Base-by-base conservation (phyloP, 202 grass and related monocot species). In the Dendrocalamus latiflorus region DNA sequence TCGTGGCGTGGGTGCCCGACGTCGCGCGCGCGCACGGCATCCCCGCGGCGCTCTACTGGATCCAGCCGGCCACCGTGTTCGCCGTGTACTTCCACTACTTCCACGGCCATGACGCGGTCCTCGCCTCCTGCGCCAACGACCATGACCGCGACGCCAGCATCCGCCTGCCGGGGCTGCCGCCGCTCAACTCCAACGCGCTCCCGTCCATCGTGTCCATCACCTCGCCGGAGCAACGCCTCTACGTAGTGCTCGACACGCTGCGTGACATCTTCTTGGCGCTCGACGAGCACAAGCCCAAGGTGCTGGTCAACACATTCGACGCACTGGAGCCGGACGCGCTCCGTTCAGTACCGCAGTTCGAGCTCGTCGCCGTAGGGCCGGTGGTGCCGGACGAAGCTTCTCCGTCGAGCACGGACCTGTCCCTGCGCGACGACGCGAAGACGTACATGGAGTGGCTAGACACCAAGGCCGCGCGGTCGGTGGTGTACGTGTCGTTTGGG, bases 401-500 rank as follows among this genome's bases (percentile, higher is more conserved):
- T 39, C 0, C 20, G 15, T 9, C 30, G 1, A 18, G n/a, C 56
- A 14, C 37, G 0, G 86, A 87, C 56, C 21, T 72, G 36, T 20
- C 77, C 26, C 36, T 8, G 5, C 25, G 11, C 37, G 37, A 51
- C 26, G 57, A 83, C 57, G 6, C 34, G 10, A 87, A 75, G 71
- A 43, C 53, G 0, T 87, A 74, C 83, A 82, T 89, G 77, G 73
- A 85, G 41, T 93, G 93, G 88, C 81, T 96, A 21, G 86, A 89
- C 36, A 21, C 68, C 22, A 83, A 91, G 77, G 68, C 81, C 21
- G 77, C 87, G n/a, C 68, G 75, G 12, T 93, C 90, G 37, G 88
- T 95, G 83, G 77, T 95, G 64, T 95, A 93, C 73, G 86, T 95
- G 17, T 95, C 90, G 6, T 93, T 96, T 56, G 88, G 90, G 50